Conservation (phyloP, 208 protist genomes). For the Acanthamoeba quina region DNA sequence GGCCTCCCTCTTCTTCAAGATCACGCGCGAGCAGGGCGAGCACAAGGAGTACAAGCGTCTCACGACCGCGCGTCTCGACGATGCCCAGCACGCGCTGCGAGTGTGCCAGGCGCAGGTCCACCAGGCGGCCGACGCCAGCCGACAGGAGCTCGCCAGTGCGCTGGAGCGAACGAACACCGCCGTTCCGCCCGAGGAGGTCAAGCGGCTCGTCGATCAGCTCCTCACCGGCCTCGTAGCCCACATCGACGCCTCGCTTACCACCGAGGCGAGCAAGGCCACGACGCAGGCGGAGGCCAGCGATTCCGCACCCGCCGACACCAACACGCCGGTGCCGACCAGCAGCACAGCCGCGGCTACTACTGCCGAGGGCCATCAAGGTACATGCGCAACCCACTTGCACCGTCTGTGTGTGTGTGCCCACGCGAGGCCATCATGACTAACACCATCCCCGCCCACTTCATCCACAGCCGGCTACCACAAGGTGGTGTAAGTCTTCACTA, state of each 20-base stretch:
- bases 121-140: background rate
- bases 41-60: slow-evolving; percentile 64
- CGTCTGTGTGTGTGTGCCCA: too few relatives aligned
- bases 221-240: background rate
- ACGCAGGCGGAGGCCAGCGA: background rate
- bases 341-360: too few relatives aligned
- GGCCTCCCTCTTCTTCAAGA: slow-evolving; percentile 11
- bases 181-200: slow-evolving; percentile 4
- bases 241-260: background rate
- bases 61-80: slow-evolving; percentile 10
- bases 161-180: background rate
- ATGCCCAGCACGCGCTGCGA: slow-evolving; percentile 12
- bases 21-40: slow-evolving; percentile 42
- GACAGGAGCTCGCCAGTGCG: background rate
- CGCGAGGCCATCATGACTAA: background rate
- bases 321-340: too few relatives aligned
- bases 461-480: slow-evolving; percentile 19
- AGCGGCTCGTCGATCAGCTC: background rate
- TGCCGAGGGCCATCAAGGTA: background rate
- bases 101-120: background rate
- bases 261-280: background rate
- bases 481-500: background rate
- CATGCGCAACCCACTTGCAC: too few relatives aligned
- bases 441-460: background rate
- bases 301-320: background rate